phyloP scores from a whole-genome alignment of 257 asterid genomes.

The Mentha longifolia region DNA sequence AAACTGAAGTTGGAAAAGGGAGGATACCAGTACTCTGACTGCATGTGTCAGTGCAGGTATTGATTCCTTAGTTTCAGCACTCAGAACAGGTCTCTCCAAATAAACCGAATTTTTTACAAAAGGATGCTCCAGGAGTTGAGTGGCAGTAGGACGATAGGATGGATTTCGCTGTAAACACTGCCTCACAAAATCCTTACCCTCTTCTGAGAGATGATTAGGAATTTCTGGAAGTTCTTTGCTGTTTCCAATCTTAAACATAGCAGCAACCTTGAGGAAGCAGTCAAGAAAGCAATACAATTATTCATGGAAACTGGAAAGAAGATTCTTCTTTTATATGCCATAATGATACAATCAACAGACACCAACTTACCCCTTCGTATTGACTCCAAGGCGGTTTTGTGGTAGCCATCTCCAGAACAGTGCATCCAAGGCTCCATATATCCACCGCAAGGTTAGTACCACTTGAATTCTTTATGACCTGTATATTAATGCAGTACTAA shows the following conservation, averaged over 20 bases:
- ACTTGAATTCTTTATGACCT: conserved; percentile 54
- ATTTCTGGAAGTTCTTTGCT: conserved; percentile 63
- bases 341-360: conserved; percentile 12
- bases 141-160: conserved; percentile 57
- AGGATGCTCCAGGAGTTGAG: conserved; percentile 59
- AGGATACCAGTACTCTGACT: conserved; percentile 41
- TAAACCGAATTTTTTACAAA: conserved; percentile 44
- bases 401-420: conserved; percentile 78
- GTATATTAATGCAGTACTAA: conserved; percentile 25
- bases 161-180: conserved; percentile 68
- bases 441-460: conserved; percentile 66
- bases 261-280: conserved; percentile 52
- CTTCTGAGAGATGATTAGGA: conserved; percentile 61
- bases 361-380: conserved; percentile 61
- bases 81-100: conserved; percentile 36
- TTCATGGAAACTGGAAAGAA: not conserved
- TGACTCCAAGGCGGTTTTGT: conserved; percentile 74
- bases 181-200: conserved; percentile 56
- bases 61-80: conserved; percentile 40
- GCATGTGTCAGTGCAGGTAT: conserved; percentile 38
- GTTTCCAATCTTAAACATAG: conserved; percentile 53
- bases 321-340: not conserved
- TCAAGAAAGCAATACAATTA: not conserved
- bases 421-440: conserved; percentile 85
- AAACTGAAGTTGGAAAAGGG: conserved; percentile 2